Evolutionary conservation across 345 rosid species (phyloP).

Genomic region (Syzygium grande): DNA sequence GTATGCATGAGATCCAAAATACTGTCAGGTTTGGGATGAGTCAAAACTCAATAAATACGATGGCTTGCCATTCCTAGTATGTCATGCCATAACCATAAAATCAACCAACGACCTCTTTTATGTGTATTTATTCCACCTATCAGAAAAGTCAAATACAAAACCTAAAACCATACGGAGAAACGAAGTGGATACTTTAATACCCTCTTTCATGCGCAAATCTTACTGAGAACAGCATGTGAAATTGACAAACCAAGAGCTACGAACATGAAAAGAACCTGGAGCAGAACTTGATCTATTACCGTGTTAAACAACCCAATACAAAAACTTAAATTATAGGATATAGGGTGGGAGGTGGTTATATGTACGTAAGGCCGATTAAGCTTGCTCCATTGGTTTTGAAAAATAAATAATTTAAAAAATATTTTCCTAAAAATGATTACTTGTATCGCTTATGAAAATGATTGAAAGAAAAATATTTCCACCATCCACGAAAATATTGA

Average conservation of each 20-base stretch:
- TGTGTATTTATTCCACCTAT: background rate
- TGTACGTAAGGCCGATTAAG: background rate
- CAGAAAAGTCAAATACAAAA: too few relatives aligned
- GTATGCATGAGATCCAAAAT: background rate
- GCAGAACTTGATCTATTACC: background rate
- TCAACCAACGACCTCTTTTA: background rate
- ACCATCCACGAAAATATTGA: background rate
- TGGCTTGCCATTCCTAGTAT: background rate
- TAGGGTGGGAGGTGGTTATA: background rate
- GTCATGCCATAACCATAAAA: background rate
- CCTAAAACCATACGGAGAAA: background rate
- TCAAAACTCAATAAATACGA: background rate
- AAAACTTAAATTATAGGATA: too few relatives aligned
- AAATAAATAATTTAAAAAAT: background rate
- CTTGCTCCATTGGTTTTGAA: background rate
- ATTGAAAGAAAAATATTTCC: background rate
- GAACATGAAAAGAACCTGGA: background rate
- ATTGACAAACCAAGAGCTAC: background rate
- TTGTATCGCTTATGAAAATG: background rate
- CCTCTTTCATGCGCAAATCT: background rate
- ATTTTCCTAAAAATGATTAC: background rate
- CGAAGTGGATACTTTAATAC: too few relatives aligned
- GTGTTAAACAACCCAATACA: background rate
- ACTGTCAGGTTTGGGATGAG: background rate
- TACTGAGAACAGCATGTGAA: background rate